Percentiles rank a stretch among this genome's conserved stretches.
Conservation (phyloP, 169 alveolate species). For the Cardiosporidium cionae region DNA sequence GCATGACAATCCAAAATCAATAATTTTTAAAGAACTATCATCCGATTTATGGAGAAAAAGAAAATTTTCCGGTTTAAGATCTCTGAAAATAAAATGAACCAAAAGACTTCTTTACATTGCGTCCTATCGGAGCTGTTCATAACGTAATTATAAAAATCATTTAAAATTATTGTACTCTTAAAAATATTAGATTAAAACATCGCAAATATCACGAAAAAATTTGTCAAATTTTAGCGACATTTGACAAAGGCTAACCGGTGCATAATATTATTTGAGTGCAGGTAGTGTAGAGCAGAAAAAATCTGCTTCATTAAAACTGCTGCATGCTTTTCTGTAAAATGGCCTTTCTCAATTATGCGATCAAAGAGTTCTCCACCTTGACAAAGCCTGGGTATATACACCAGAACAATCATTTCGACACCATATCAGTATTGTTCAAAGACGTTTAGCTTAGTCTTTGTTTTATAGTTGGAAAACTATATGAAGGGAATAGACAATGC, state of each 20-base stretch:
- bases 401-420: background rate
- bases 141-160: background rate
- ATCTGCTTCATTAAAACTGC: conserved; percentile 82
- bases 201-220: too few relatives aligned
- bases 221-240: too few relatives aligned
- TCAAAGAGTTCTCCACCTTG: conserved; percentile 88
- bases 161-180: too few relatives aligned
- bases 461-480: background rate
- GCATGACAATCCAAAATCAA: conserved; percentile 75
- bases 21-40: conserved; percentile 53
- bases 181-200: too few relatives aligned
- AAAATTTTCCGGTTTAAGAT: conserved; percentile 77
- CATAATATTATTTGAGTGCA: conserved; percentile 76
- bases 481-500: background rate
- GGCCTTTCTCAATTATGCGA: conserved; percentile 67
- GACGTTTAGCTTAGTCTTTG: background rate
- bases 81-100: too few relatives aligned
- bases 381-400: conserved; percentile 42
- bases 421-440: background rate
- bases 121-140: too few relatives aligned
- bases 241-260: too few relatives aligned
- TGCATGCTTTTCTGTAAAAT: conserved; percentile 77
- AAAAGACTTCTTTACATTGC: too few relatives aligned
- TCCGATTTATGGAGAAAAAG: conserved; percentile 55
- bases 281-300: conserved; percentile 78